A percentile compares a stretch with the other conserved stretches of the same genome.
phyloP scores from a whole-genome alignment of 805 yeast species.

The Metschnikowia sp. region DNA sequence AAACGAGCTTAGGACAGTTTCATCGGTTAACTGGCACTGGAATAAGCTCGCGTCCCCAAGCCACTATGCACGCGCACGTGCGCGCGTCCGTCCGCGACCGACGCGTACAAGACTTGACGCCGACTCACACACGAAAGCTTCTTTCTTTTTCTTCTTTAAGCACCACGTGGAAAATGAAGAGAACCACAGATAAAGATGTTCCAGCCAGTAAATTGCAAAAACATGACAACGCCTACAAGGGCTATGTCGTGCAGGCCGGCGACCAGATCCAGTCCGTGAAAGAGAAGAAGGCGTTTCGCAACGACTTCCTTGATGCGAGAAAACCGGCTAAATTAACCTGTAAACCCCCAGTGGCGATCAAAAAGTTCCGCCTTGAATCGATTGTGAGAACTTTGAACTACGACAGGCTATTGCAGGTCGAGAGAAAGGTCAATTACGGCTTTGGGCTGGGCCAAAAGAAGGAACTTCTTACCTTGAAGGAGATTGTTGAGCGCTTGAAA shows the following conservation, averaged over 20 bases:
- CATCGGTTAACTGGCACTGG: background rate
- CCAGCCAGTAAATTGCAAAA: conserved; percentile 1
- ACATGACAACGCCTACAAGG: conserved; percentile 9
- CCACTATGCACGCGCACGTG: too few relatives aligned
- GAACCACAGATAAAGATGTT: background rate
- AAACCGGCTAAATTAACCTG: conserved; percentile 48
- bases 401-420: conserved; percentile 48
- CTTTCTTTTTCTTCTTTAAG: background rate
- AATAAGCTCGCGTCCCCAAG: background rate
- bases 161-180: conserved; percentile 1
- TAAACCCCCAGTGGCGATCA: conserved; percentile 26
- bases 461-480: conserved; percentile 46
- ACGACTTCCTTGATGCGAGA: conserved; percentile 37
- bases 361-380: conserved; percentile 26
- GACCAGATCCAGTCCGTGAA: conserved; percentile 1
- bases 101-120: background rate
- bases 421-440: conserved; percentile 55
- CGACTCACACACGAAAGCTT: conserved; percentile 1
- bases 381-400: conserved; percentile 38
- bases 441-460: conserved; percentile 65
- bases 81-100: background rate
- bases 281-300: conserved; percentile 28
- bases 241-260: conserved; percentile 6
- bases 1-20: background rate
- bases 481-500: conserved; percentile 43